Evolutionary conservation across 2,329 filamentous ascomycete species (phyloP), one percentile per base, ranked within the genome.

Genomic region (Fusarium transvaalense): DNA sequence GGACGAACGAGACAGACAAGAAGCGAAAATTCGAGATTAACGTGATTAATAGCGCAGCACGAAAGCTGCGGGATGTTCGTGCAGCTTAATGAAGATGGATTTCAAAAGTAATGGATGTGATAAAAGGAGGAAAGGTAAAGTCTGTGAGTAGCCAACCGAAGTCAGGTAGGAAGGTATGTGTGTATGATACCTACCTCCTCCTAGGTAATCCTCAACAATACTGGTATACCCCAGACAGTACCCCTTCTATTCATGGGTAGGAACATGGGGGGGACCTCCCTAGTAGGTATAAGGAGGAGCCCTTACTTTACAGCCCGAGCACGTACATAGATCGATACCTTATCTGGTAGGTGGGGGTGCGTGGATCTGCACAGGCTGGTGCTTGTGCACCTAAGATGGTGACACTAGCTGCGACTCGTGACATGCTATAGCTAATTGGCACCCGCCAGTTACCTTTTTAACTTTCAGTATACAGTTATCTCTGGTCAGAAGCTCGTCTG

Each of bases 31-130:
- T 27, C 17, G 32, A 25, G 17, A 6, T 12, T 14, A n/a, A 37
- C 17, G 46, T n/a, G 17, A 50, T 37, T 15, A n/a, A n/a, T 19
- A 42, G 39, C 23, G 47, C n/a, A 52, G 45, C 41, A 60, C 41
- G 57, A 47, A 53, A 51, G 52, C 47, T 46, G 66, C 39, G 55
- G 58, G 46, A 63, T 58, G 61, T 19, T 62, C 46, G 51, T 60
- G 46, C 52, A 61, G 48, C 56, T 63, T 51, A 56, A 74, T 71
- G 71, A 74, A 64, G 72, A 66, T 72, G 60, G 66, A 50, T 25
- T 45, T 31, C 17, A 45, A 45, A 45, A 29, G 42, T 45, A 19
- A 45, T 31, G 25, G 17, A 45, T 27, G 34, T 38, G 32, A 38
- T 38, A 38, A 19, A 45, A 50, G 23, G 47, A 50, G 38, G 47